phyloP scores from a whole-genome alignment of 768 basidiomycete species.

The Suillus luteus region DNA sequence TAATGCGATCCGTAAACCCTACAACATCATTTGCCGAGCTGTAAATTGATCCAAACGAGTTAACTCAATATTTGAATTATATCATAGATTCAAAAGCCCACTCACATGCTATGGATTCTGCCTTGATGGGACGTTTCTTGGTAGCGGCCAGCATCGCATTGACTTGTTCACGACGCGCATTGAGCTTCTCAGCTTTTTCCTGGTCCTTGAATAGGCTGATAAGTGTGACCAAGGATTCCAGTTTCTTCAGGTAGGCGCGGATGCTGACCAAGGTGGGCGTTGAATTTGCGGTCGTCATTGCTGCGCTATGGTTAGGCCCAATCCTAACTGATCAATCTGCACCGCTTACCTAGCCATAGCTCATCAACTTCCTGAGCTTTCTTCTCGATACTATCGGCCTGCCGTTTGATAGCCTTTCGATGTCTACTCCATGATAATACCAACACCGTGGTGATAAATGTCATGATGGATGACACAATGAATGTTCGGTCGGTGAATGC shows the following conservation, averaged over 20 bases:
- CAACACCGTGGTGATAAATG: not conserved
- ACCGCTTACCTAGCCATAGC: not conserved
- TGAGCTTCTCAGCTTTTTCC: not conserved
- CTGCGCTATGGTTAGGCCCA: not conserved
- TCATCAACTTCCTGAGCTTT: not conserved
- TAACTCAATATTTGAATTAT: conserved; percentile 60
- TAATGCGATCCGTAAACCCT: conserved; percentile 52
- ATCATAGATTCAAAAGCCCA: conserved; percentile 55
- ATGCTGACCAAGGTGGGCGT: not conserved
- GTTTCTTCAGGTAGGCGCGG: not conserved
- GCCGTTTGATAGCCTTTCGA: not conserved
- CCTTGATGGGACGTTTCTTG: not conserved
- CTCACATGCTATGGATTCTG: not conserved
- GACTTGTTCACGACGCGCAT: not conserved
- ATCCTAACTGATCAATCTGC: not conserved
- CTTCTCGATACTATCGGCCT: not conserved
- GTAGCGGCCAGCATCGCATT: not conserved
- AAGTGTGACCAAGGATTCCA: not conserved
- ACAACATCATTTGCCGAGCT: conserved; percentile 1
- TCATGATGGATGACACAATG: not conserved
- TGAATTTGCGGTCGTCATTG: not conserved
- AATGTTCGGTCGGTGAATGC: not conserved
- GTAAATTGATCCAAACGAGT: not conserved
- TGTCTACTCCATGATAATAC: not conserved
- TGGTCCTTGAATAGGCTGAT: not conserved